These are phyloP conservation scores for Leccinum rimulosum DNA, from an alignment of 768 basidiomycete genomes.

Conservation along the genomic window DNA sequence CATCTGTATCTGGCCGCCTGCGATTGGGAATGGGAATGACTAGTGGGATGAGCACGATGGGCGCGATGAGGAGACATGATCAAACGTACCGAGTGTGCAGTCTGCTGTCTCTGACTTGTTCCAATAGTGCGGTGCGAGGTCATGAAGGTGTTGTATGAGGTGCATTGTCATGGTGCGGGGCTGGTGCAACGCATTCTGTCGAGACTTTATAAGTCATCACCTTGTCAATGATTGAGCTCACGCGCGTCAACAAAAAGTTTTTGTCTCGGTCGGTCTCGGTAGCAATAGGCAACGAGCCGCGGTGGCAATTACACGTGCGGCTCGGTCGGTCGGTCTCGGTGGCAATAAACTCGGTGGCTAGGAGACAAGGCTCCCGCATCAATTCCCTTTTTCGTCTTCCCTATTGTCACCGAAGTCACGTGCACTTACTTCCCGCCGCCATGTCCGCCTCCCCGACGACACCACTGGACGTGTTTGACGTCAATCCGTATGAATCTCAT, in stretches of 20 bases:
- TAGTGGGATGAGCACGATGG: constrained; percentile 1
- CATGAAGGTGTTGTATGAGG: neutral
- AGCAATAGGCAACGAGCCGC: neutral
- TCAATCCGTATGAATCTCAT: constrained; percentile 75
- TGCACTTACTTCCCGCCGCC: neutral
- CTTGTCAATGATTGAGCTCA: neutral
- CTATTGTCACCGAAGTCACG: neutral
- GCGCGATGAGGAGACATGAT: neutral
- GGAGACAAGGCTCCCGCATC: neutral
- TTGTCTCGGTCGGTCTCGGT: constrained; percentile 4
- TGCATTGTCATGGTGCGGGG: neutral
- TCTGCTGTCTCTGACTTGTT: constrained; percentile 73
- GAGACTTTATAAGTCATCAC: neutral
- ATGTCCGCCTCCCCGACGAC: neutral
- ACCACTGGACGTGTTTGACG: constrained; percentile 32
- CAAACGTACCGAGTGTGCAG: constrained; percentile 66
- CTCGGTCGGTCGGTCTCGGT: neutral
- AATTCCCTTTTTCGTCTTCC: neutral
- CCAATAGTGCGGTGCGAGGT: constrained; percentile 69
- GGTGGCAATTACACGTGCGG: constrained; percentile 1
- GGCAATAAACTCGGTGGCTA: neutral
- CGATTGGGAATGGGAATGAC: constrained; percentile 50
- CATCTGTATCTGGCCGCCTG: constrained; percentile 24
- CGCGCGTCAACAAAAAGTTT: neutral
- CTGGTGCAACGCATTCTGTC: neutral